Base-by-base conservation (phyloP, 2,329 filamentous ascomycete genomes). In the Didymosphaeria variabile region DNA sequence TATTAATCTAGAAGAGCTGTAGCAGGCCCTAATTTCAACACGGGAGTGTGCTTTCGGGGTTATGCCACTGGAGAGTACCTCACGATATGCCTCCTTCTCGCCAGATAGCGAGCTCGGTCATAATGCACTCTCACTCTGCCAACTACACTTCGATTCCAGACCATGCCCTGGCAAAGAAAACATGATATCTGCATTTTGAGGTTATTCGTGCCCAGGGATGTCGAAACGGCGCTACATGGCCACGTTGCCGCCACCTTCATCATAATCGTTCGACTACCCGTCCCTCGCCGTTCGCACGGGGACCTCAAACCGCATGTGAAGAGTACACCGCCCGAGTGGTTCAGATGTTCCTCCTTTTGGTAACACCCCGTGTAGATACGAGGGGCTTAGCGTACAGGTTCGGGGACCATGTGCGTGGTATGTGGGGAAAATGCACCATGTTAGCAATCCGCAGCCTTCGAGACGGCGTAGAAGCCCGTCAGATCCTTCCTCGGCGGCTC, bases 361-460 rank as follows among this genome's bases (percentile, higher is more conserved):
- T 23, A 21, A 23, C 19, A 45, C 19, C 19, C 19, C 42, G 8
- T 23, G 10, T 5, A 19, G 5, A 17, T 31, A 31, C 45, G 45
- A n/a, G 45, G 23, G 12, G 45, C 23, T 23, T 47, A 47, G 45
- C 45, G 45, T 47, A 47, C 45, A 47, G 12, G 45, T 19, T 47
- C 45, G 45, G 45, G 23, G 45, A 47, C 45, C 45, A 29, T n/a
- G 15, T 47, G 45, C 45, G 45, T 31, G 23, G 23, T 23, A 31
- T 47, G 23, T 47, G 45, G 23, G 45, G 45, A 17, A 47, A 17
- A 47, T 31, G 23, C 45, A 47, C 45, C 29, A 47, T 29, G 15
- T 47, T 31, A 47, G 45, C 45, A 47, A 31, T 31, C 45, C 23
- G 29, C 45, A 21, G 13, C 5, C 15, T 47, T 31, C 13, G 29